Percentiles rank a stretch among this genome's conserved stretches.
Conservation (phyloP, 257 asterid species). For the Solanum tacnaense region DNA sequence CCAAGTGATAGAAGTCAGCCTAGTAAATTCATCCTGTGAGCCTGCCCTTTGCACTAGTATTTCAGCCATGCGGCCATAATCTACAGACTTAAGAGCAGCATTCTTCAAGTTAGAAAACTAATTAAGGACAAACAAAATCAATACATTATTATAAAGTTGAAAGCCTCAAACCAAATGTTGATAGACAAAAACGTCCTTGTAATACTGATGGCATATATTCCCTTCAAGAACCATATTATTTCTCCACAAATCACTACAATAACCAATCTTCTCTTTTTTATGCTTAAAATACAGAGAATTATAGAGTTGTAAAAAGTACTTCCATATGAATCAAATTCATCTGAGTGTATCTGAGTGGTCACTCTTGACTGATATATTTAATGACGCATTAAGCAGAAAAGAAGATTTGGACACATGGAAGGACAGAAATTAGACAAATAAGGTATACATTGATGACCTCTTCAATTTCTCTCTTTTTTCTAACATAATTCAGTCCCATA, state of each 20-base stretch:
- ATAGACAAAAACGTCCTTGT: neutral
- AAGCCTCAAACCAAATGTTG: neutral
- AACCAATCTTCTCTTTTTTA: neutral
- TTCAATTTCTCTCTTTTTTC: neutral
- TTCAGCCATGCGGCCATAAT: conserved; percentile 99
- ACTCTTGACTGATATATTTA: neutral
- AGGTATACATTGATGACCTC: neutral
- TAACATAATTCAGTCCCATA: neutral
- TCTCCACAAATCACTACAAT: neutral
- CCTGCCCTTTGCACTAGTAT: conserved; percentile 95
- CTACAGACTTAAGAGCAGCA: conserved; percentile 78
- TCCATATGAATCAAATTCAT: neutral
- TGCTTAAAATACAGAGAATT: neutral
- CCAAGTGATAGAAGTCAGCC: conserved; percentile 96
- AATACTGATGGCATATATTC: neutral
- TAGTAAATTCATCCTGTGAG: conserved; percentile 89
- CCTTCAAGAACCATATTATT: neutral
- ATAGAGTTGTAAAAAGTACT: neutral
- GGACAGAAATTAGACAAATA: neutral
- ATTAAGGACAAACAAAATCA: conserved; percentile 5
- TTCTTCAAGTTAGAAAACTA: conserved; percentile 22
- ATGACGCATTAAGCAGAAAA: neutral
- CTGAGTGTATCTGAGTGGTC: neutral
- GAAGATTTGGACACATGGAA: neutral
- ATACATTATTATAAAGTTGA: neutral